A percentile compares a stretch with the other conserved stretches of the same genome.
Conservation (phyloP, 2,329 filamentous ascomycete genomes). For the Monilinia polystroma region DNA sequence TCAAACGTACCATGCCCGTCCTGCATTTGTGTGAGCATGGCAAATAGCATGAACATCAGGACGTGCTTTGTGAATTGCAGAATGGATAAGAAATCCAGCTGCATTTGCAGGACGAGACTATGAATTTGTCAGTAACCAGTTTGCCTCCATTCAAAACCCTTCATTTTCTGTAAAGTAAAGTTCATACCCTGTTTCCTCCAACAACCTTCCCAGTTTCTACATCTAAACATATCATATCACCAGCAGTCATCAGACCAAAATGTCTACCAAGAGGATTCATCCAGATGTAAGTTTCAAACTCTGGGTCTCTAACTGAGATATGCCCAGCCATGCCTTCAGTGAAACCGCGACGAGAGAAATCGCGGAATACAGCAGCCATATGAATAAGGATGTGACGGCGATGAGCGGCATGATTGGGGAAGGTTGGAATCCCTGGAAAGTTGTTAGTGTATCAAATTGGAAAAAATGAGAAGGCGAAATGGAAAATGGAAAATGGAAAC, state of each 20-base stretch:
- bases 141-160: neutral
- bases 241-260: conserved; percentile 63
- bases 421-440: conserved; percentile 54
- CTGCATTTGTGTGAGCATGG: conserved; percentile 65
- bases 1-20: conserved; percentile 44
- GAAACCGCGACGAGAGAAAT: conserved; percentile 64
- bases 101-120: conserved; percentile 58
- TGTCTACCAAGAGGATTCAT: conserved; percentile 66
- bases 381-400: conserved; percentile 64
- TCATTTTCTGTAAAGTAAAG: neutral
- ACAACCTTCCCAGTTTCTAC: conserved; percentile 58
- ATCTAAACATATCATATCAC: conserved; percentile 67
- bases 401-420: conserved; percentile 53
- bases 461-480: neutral
- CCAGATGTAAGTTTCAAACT: conserved; percentile 62
- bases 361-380: conserved; percentile 67
- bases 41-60: conserved; percentile 65
- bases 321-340: conserved; percentile 69
- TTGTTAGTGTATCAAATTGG: neutral
- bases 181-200: conserved; percentile 54
- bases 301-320: conserved; percentile 66
- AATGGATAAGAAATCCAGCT: conserved; percentile 69
- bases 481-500: no score
- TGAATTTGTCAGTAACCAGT: neutral
- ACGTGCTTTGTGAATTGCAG: conserved; percentile 64